Percentiles rank a stretch among this genome's conserved stretches.
These are phyloP conservation scores for Coprinopsis cinerea DNA, from an alignment of 768 basidiomycete species.

Conservation along the genomic window DNA sequence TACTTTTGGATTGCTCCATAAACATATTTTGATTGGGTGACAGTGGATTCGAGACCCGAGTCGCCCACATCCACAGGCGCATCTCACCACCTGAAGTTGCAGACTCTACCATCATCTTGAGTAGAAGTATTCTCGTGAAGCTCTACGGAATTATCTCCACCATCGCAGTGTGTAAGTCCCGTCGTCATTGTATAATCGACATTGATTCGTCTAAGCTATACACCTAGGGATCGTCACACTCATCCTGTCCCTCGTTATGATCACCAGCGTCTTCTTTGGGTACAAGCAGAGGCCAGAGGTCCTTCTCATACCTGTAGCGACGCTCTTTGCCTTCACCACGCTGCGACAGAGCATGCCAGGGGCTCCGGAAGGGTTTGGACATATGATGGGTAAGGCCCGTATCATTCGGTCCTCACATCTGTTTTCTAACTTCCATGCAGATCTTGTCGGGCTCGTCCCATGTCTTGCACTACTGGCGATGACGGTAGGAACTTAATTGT, in stretches of 20 bases:
- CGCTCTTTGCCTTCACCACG: slow-evolving; percentile 21
- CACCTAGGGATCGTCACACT: slow-evolving; percentile 20
- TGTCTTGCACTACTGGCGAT: slow-evolving; percentile 19
- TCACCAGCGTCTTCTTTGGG: slow-evolving; percentile 22
- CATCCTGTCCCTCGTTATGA: slow-evolving; percentile 20
- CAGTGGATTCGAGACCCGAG: slow-evolving; percentile 20
- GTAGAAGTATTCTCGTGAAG: slow-evolving; percentile 16
- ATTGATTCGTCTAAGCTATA: not conserved
- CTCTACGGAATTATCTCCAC: slow-evolving; percentile 20
- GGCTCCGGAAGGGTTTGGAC: slow-evolving; percentile 20
- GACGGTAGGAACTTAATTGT: slow-evolving; percentile 12
- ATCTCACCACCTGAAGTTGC: slow-evolving; percentile 17
- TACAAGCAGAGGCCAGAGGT: slow-evolving; percentile 20
- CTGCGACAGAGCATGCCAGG: slow-evolving; percentile 21
- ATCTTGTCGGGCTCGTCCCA: slow-evolving; percentile 19
- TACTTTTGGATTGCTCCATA: not conserved
- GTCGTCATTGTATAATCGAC: not conserved
- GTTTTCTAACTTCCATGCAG: slow-evolving; percentile 1
- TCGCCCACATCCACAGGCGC: slow-evolving; percentile 10
- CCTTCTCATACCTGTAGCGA: slow-evolving; percentile 20
- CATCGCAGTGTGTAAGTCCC: slow-evolving; percentile 16
- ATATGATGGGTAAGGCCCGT: not conserved
- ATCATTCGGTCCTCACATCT: not conserved
- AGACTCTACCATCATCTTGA: slow-evolving; percentile 16
- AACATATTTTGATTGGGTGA: not conserved